Conservation (phyloP, 305 asterid species). For the Solanum hybrid region DNA sequence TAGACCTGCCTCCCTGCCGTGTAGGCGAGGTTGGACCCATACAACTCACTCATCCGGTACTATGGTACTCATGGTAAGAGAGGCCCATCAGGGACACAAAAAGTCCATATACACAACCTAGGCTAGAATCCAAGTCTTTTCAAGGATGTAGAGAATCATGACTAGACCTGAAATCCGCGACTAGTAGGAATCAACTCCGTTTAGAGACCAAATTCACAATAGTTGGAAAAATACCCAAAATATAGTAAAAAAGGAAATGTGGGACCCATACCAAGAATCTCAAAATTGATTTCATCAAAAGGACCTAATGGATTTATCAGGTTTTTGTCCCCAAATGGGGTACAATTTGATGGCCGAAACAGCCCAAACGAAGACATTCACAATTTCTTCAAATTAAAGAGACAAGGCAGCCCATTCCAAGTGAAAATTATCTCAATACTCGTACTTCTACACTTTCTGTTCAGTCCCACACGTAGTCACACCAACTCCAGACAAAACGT, state of each 20-base stretch:
- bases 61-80: neutral
- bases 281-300: neutral
- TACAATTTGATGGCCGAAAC: too few species aligned
- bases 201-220: neutral
- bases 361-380: neutral
- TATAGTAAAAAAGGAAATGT: too few species aligned
- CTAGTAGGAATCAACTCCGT: neutral
- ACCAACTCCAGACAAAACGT: neutral
- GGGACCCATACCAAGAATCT: neutral
- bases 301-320: neutral
- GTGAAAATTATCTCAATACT: neutral
- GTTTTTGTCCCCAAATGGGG: neutral
- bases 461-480: neutral
- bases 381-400: neutral
- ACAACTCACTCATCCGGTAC: neutral
- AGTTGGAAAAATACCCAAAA: neutral
- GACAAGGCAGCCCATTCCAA: neutral
- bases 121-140: too few species aligned
- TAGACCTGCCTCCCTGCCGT: neutral
- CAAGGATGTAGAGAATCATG: neutral
- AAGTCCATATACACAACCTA: too few species aligned
- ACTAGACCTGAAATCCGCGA: neutral
- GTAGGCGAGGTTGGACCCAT: neutral
- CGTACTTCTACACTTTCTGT: neutral
- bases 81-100: neutral